A percentile compares a stretch with the other conserved stretches of the same genome.
These are phyloP conservation scores for Tubosaeta sp. DNA, from an alignment of 768 basidiomycete genomes.

Conservation along the genomic window DNA sequence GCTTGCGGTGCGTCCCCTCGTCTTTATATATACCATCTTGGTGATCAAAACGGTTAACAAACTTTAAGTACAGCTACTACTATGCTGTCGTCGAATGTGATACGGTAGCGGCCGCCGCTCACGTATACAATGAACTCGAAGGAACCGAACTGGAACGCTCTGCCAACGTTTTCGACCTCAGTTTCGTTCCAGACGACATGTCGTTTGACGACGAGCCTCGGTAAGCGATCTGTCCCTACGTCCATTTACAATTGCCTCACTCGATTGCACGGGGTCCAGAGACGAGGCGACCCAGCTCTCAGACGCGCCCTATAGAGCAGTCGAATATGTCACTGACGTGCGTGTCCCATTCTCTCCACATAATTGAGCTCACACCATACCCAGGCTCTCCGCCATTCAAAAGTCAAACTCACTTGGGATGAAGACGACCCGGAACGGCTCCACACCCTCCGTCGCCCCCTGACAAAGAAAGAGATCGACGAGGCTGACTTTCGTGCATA, in stretches of 20 bases:
- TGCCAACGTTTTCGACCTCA: constrained; percentile 93
- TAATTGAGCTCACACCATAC: neutral
- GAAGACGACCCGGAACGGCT: constrained; percentile 90
- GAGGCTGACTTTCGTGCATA: constrained; percentile 85
- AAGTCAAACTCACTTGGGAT: constrained; percentile 98
- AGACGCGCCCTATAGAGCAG: constrained; percentile 56
- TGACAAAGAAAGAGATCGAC: constrained; percentile 85
- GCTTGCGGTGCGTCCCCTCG: constrained; percentile 65
- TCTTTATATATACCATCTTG: neutral
- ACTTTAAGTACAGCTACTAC: constrained; percentile 64
- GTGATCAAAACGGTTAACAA: constrained; percentile 3
- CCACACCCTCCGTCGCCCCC: constrained; percentile 69
- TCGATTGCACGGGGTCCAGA: constrained; percentile 35
- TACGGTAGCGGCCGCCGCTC: constrained; percentile 65
- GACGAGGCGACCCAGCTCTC: constrained; percentile 79
- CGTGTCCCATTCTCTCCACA: constrained; percentile 24
- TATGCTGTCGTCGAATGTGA: constrained; percentile 94
- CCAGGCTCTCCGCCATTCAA: constrained; percentile 94
- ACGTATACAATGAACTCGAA: constrained; percentile 82
- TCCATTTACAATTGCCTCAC: neutral
- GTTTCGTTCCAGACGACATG: constrained; percentile 91
- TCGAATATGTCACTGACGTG: constrained; percentile 93
- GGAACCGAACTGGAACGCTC: constrained; percentile 96
- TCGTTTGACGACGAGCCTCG: constrained; percentile 72
- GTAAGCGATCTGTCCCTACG: constrained; percentile 34